Conservation (phyloP, 1,284 basidiomycete species). For the Ustilago loliicola region DNA sequence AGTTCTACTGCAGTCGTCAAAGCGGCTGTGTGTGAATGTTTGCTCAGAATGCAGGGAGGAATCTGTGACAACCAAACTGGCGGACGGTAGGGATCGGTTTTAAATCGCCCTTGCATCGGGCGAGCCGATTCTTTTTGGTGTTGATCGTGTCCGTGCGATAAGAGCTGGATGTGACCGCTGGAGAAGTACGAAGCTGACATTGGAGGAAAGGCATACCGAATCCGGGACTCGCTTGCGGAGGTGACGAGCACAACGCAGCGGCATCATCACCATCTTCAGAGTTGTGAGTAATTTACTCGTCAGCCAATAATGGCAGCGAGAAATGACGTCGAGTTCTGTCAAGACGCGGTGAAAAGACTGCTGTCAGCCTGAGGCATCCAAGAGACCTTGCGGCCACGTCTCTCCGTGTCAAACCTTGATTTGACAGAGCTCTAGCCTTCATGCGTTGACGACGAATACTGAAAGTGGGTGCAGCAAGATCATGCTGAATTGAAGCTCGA, state of each 20-base stretch:
- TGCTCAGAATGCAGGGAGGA: too few species aligned
- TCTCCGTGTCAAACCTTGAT: too few species aligned
- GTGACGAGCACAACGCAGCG: neutral
- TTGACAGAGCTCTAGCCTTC: too few species aligned
- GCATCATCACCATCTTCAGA: neutral
- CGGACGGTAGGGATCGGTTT: neutral
- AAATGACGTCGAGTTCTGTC: slow-evolving; percentile 10
- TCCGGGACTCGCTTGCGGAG: slow-evolving; percentile 27
- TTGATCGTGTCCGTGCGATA: neutral
- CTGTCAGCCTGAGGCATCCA: too few species aligned
- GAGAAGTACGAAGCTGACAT: slow-evolving; percentile 1
- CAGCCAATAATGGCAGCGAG: neutral
- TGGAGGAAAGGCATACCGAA: slow-evolving; percentile 2
- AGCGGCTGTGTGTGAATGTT: neutral
- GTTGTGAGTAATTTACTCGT: neutral
- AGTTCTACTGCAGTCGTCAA: neutral
- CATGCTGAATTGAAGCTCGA: neutral
- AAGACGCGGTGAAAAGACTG: too few species aligned
- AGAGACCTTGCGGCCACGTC: too few species aligned
- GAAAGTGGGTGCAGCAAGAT: too few species aligned
- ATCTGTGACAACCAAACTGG: too few species aligned
- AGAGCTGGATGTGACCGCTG: too few species aligned
- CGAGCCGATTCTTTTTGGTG: neutral
- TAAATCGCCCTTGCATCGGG: neutral
- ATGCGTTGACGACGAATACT: too few species aligned